phyloP scores from a whole-genome alignment of 352 stramenopile species.

The Sclerospora graminicola region DNA sequence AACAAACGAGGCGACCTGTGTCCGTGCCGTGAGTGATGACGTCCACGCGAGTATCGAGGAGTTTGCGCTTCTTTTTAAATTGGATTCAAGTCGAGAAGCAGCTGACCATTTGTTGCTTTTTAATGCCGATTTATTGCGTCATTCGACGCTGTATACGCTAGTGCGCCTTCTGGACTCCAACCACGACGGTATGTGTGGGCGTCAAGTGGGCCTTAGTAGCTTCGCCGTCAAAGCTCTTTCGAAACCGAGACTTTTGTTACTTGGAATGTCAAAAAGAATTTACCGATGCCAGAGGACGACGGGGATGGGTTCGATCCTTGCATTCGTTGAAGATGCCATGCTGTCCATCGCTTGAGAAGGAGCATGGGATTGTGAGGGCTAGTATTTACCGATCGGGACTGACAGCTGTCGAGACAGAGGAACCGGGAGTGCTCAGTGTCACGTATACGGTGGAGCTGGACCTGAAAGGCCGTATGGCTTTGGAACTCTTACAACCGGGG shows the following conservation, averaged over 20 bases:
- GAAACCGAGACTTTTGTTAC: conserved; percentile 77
- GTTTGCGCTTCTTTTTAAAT: conserved; percentile 75
- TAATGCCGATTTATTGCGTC: conserved; percentile 64
- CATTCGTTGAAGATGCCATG: conserved; percentile 50
- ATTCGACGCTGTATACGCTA: conserved; percentile 62
- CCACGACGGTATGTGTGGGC: conserved; percentile 61
- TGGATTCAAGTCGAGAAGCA: conserved; percentile 50
- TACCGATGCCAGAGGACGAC: conserved; percentile 38
- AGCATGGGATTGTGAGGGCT: conserved; percentile 58
- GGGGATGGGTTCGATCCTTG: conserved; percentile 44
- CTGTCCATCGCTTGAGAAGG: conserved; percentile 37
- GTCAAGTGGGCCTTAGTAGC: conserved; percentile 77
- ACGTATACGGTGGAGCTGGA: conserved; percentile 83
- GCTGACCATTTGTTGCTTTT: conserved; percentile 68
- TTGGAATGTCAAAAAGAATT: conserved; percentile 84
- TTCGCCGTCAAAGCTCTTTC: conserved; percentile 60
- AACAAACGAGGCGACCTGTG: conserved; percentile 37
- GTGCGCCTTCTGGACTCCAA: conserved; percentile 61
- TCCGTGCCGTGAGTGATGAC: conserved; percentile 47
- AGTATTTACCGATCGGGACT: conserved; percentile 76
- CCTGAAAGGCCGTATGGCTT: conserved; percentile 67
- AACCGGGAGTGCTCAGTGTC: conserved; percentile 59
- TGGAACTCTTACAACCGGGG: conserved; percentile 48
- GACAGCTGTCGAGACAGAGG: conserved; percentile 62
- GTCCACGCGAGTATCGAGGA: conserved; percentile 78